Percentiles rank a stretch among this genome's conserved stretches.
Evolutionary conservation across 495 filamentous ascomycete species (phyloP).

Genomic region (Clavariopsis aquatica): DNA sequence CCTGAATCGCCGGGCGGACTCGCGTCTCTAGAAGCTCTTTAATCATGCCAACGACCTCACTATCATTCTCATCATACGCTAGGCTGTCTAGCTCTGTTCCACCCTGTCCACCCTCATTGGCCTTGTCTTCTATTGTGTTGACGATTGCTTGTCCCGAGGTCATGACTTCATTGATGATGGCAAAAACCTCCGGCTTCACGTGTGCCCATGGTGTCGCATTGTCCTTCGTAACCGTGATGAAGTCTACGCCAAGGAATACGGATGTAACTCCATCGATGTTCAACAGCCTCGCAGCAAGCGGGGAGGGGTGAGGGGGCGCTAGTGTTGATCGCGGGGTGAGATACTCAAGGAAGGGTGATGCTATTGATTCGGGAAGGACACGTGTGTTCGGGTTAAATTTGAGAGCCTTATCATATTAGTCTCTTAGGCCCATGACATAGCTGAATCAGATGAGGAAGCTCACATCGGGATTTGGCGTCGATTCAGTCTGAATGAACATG

Average conservation of each 20-base stretch:
- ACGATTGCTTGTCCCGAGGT: constrained; percentile 81
- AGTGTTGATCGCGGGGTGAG: constrained; percentile 83
- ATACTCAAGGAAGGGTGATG: constrained; percentile 85
- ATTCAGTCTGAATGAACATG: constrained; percentile 97
- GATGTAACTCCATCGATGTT: constrained; percentile 87
- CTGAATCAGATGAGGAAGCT: constrained; percentile 31
- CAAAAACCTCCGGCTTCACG: constrained; percentile 92
- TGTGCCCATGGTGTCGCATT: constrained; percentile 88
- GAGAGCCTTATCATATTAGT: constrained; percentile 55
- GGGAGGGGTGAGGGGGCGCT: constrained; percentile 87
- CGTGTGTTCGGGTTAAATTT: constrained; percentile 91
- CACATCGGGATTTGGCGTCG: constrained; percentile 87
- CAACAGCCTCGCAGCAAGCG: constrained; percentile 83
- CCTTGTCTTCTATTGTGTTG: constrained; percentile 63
- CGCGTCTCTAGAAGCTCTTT: constrained; percentile 97
- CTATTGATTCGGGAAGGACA: constrained; percentile 71
- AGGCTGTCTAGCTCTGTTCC: constrained; percentile 65
- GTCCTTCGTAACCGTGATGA: constrained; percentile 93
- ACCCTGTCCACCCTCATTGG: constrained; percentile 58
- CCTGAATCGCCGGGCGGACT: constrained; percentile 92
- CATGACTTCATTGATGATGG: constrained; percentile 87
- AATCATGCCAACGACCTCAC: constrained; percentile 94
- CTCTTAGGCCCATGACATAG: not conserved
- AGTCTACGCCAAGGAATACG: constrained; percentile 94
- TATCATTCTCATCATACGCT: constrained; percentile 79